Evolutionary conservation across 345 rosid species (phyloP), one percentile per base, ranked within the genome.

Genomic region (Arabidopsis arenosa): DNA sequence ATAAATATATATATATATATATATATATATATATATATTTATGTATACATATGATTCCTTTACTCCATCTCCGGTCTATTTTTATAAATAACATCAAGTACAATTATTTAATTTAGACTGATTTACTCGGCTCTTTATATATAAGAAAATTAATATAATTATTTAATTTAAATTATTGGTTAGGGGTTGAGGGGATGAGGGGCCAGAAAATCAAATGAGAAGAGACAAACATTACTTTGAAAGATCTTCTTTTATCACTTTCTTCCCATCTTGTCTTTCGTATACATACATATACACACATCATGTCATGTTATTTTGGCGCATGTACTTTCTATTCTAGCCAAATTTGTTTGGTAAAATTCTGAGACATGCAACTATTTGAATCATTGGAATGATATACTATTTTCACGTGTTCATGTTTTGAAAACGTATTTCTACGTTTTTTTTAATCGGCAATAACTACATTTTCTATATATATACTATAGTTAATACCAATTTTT

Each of bases 151-250:
- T 21, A 18, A 23, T 7, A 2, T 17, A 47, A 23, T 0, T 17
- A 70, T 40, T 35, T 37, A 60, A 30, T 7, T 39, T 6, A 64
- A 17, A 55, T 65, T 12, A 63, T 33, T 54, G 71, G 63, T 63
- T 54, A 73, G 70, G 53, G 45, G 53, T 48, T 73, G 9, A 59
- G 11, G 33, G 62, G 33, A 10, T 39, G 33, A 13, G 56, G 64
- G 77, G 64, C 35, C 71, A 55, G 47, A 65, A 55, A 55, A 64
- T 64, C 57, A 74, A 65, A 47, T 43, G 78, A 48, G 66, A 74
- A 56, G 72, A 74, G 66, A 74, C 72, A 74, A 73, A 57, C 51
- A 18, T 66, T 57, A 66, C 72, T 56, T 65, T 74, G 66, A 58
- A 74, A 66, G 72, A 74, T 66, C 72, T 66, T 74, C 56, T 32